Conservation (phyloP, 192 early-diverging fungal genomes). For the Diversispora eburnea region DNA sequence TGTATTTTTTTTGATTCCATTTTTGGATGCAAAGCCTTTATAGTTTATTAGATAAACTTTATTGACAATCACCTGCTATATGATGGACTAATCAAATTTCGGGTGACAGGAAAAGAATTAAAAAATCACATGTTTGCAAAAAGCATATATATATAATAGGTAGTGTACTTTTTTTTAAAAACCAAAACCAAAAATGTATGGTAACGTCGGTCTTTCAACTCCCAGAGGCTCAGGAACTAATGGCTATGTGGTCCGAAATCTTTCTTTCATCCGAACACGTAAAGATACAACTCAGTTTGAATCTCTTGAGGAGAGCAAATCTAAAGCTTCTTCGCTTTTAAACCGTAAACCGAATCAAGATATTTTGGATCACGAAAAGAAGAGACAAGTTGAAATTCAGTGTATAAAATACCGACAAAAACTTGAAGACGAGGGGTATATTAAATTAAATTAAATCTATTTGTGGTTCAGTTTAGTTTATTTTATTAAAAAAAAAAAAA, state of each 20-base stretch:
- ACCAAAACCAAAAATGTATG: conserved; percentile 13
- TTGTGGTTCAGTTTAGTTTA: neutral
- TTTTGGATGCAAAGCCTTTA: too few relatives aligned
- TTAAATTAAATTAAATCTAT: neutral
- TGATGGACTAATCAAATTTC: too few relatives aligned
- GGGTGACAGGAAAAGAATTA: too few relatives aligned
- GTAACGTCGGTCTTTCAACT: conserved; percentile 63
- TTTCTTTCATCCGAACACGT: conserved; percentile 65
- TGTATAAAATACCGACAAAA: conserved; percentile 77
- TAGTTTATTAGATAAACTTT: too few relatives aligned
- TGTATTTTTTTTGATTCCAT: too few relatives aligned
- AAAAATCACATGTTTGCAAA: too few relatives aligned
- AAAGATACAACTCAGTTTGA: conserved; percentile 34
- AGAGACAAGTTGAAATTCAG: conserved; percentile 83
- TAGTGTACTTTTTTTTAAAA: neutral
- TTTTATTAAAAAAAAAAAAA: too few relatives aligned
- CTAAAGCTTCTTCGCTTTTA: conserved; percentile 30
- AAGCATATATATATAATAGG: too few relatives aligned
- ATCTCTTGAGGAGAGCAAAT: conserved; percentile 40
- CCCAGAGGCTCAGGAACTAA: conserved; percentile 90
- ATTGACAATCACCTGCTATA: too few relatives aligned
- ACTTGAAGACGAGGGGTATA: conserved; percentile 71
- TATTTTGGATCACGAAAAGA: conserved; percentile 80
- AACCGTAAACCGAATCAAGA: conserved; percentile 67
- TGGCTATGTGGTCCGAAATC: conserved; percentile 91